Percentiles rank a stretch among this genome's conserved stretches.
Evolutionary conservation across 306 rosid species (phyloP).

Genomic region (Trichosanthes cucumerina): DNA sequence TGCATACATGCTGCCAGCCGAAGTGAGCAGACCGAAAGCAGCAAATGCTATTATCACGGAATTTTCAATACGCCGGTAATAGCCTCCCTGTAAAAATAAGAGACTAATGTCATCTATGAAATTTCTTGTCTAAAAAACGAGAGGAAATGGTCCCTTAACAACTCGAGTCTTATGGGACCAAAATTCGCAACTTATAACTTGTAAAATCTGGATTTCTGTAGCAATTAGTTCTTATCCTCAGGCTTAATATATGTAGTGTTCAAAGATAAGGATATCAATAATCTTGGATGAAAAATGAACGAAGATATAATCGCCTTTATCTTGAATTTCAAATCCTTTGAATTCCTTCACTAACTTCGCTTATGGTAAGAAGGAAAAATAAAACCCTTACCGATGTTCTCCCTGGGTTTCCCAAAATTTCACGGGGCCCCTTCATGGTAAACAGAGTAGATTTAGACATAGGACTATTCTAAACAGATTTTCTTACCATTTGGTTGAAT

Average conservation of each 20-base stretch:
- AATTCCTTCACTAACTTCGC: background rate
- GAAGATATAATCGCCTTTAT: background rate
- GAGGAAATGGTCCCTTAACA: background rate
- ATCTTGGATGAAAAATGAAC: background rate
- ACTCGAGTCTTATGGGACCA: background rate
- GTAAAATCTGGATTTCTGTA: background rate
- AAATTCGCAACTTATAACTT: background rate
- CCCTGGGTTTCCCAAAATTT: background rate
- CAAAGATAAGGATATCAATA: background rate
- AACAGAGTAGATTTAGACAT: background rate
- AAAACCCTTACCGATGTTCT: background rate
- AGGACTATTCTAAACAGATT: background rate
- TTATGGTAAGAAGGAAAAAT: background rate
- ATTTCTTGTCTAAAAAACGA: background rate
- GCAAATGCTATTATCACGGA: constrained; percentile 50
- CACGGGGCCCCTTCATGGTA: background rate
- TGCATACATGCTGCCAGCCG: constrained; percentile 69
- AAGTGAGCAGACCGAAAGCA: constrained; percentile 53
- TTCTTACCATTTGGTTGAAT: background rate
- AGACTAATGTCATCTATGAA: background rate
- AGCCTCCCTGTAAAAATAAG: constrained; percentile 46
- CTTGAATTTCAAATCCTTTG: background rate
- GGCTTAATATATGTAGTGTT: background rate
- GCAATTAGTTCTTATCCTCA: background rate
- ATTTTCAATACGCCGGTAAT: constrained; percentile 49